Evolutionary conservation across 129 eudicot species (phyloP).

Genomic region (Arctium lappa): DNA sequence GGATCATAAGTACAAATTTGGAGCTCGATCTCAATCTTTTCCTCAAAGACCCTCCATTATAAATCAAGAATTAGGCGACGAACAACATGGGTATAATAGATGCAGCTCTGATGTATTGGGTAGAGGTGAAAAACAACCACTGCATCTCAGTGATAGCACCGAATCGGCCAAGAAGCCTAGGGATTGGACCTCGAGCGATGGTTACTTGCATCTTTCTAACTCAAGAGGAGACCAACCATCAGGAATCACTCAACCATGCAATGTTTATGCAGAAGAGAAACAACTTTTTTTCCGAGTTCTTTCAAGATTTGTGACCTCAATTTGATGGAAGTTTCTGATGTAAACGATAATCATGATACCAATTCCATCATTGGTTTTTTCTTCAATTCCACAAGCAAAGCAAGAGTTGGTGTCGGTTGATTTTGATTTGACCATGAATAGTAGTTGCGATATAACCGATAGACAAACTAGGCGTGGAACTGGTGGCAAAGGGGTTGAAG

Average conservation of each 20-base stretch:
- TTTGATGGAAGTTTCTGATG: slow-evolving; percentile 57
- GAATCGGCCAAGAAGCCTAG: slow-evolving; percentile 48
- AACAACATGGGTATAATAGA: slow-evolving; percentile 35
- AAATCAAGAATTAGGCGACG: slow-evolving; percentile 42
- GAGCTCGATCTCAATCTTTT: slow-evolving; percentile 38
- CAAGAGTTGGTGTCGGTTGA: slow-evolving; percentile 46
- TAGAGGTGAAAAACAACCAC: slow-evolving; percentile 58
- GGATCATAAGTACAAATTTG: slow-evolving; percentile 24
- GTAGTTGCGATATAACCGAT: slow-evolving; percentile 33
- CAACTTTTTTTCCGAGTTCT: slow-evolving; percentile 65
- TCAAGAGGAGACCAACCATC: slow-evolving; percentile 34
- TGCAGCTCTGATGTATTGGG: slow-evolving; percentile 38
- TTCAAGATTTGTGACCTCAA: slow-evolving; percentile 91
- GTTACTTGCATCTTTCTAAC: slow-evolving; percentile 34
- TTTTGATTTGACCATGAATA: slow-evolving; percentile 76
- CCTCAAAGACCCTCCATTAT: slow-evolving; percentile 37
- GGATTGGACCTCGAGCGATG: slow-evolving; percentile 46
- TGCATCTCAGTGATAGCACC: slow-evolving; percentile 33
- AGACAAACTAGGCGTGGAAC: slow-evolving; percentile 42
- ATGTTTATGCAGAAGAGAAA: slow-evolving; percentile 56
- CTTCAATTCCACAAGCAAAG: slow-evolving; percentile 38
- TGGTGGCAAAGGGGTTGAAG: slow-evolving; percentile 66
- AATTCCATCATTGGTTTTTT: slow-evolving; percentile 34
- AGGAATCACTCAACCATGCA: slow-evolving; percentile 31
- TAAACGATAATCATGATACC: slow-evolving; percentile 49